A percentile compares a stretch with the other conserved stretches of the same genome.
phyloP scores from a whole-genome alignment of 2,329 filamentous ascomycete species.

The Tolypocladium capitatum region DNA sequence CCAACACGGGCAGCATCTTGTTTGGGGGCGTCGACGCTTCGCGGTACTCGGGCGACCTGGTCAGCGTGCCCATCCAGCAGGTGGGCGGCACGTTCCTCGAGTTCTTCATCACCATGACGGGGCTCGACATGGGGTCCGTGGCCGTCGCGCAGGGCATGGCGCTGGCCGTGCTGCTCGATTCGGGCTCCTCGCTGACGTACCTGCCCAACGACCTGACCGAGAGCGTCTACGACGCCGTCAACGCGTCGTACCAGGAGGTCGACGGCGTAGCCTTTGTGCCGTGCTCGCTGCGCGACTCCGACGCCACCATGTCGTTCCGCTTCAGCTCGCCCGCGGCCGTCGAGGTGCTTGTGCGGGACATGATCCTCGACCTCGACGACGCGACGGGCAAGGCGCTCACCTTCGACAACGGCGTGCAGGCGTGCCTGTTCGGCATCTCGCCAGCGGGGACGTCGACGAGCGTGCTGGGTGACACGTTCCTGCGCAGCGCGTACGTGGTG shows the following conservation, averaged over 20 bases:
- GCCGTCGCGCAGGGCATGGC: slow-evolving; percentile 32
- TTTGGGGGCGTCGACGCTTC: slow-evolving; percentile 63
- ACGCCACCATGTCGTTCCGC: slow-evolving; percentile 31
- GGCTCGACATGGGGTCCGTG: slow-evolving; percentile 30
- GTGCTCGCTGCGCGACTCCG: slow-evolving; percentile 34
- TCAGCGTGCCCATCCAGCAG: slow-evolving; percentile 54
- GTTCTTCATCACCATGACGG: slow-evolving; percentile 58
- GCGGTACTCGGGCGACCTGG: slow-evolving; percentile 48
- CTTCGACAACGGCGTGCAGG: slow-evolving; percentile 38
- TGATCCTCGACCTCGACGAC: slow-evolving; percentile 40
- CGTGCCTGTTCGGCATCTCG: slow-evolving; percentile 56
- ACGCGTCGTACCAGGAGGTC: slow-evolving; percentile 41
- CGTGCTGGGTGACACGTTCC: slow-evolving; percentile 61
- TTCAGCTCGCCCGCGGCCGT: slow-evolving; percentile 40
- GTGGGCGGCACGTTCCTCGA: slow-evolving; percentile 39
- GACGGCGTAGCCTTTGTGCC: slow-evolving; percentile 47
- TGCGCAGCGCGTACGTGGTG: slow-evolving; percentile 62
- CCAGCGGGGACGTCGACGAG: slow-evolving; percentile 41
- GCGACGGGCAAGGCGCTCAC: slow-evolving; percentile 31
- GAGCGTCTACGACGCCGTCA: slow-evolving; percentile 43
- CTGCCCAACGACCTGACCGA: slow-evolving; percentile 43
- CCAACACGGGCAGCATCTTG: slow-evolving; percentile 52
- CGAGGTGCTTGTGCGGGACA: slow-evolving; percentile 42
- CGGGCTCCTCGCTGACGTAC: slow-evolving; percentile 54
- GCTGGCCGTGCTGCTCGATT: slow-evolving; percentile 56